Percentiles rank a stretch among this genome's conserved stretches.
Evolutionary conservation across 176 grass and related monocot genomes (phyloP).

Genomic region (Phragmites australis): DNA sequence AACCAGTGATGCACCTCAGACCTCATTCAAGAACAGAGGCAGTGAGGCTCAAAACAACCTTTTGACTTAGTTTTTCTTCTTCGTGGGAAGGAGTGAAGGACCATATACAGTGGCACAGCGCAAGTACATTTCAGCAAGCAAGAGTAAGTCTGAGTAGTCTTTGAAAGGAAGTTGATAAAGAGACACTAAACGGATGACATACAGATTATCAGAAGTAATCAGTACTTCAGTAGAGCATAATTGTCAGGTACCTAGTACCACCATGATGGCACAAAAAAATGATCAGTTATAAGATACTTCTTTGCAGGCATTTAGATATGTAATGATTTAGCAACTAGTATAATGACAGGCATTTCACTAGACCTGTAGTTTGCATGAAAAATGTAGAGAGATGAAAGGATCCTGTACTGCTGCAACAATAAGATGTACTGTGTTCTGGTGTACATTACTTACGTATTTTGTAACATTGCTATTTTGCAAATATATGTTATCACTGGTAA

Average conservation of each 20-base stretch:
- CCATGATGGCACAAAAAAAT: neutral
- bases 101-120: neutral
- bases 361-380: neutral
- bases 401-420: neutral
- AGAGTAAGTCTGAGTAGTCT: neutral
- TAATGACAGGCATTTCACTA: neutral
- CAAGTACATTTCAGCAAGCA: neutral
- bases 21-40: neutral
- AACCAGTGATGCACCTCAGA: neutral
- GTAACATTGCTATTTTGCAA: neutral
- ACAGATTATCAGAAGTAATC: neutral
- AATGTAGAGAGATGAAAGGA: neutral
- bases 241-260: neutral
- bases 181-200: neutral
- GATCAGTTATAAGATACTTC: neutral
- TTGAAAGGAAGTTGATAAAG: neutral
- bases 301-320: too few relatives aligned
- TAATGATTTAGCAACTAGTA: neutral
- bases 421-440: neutral
- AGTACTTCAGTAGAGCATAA: neutral
- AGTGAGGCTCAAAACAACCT: neutral
- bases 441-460: neutral
- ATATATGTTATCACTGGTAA: neutral
- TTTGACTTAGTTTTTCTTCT: neutral
- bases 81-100: neutral